Conservation (phyloP, 192 early-diverging fungal species). For the Umbelopsis ramanniana region DNA sequence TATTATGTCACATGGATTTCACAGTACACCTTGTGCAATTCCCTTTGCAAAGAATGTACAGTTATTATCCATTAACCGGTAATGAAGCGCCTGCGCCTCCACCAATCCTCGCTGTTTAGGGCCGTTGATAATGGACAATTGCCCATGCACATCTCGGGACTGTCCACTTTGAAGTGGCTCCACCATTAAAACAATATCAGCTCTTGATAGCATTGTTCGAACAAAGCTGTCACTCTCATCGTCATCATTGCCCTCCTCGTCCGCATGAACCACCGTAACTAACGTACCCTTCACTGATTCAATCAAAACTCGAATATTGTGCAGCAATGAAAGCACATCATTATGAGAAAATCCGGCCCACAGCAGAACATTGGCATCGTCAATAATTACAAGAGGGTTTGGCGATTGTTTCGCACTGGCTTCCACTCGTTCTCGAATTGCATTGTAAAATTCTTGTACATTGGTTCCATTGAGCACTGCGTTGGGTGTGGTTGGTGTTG, state of each 20-base stretch:
- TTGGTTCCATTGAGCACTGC: slow-evolving; percentile 29
- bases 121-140: slow-evolving; percentile 56
- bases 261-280: slow-evolving; percentile 57
- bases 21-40: slow-evolving; percentile 57
- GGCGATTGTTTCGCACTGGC: slow-evolving; percentile 8
- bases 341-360: slow-evolving; percentile 48
- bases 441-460: slow-evolving; percentile 44
- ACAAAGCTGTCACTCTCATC: slow-evolving; percentile 52
- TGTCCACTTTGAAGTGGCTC: slow-evolving; percentile 55
- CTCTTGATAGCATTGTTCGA: slow-evolving; percentile 48
- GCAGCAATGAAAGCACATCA: slow-evolving; percentile 46
- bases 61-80: slow-evolving; percentile 63
- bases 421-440: slow-evolving; percentile 33
- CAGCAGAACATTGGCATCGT: slow-evolving; percentile 56
- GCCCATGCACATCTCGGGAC: slow-evolving; percentile 61
- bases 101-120: slow-evolving; percentile 42
- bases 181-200: slow-evolving; percentile 55
- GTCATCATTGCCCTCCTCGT: slow-evolving; percentile 51
- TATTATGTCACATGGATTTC: slow-evolving; percentile 23
- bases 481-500: slow-evolving; percentile 36
- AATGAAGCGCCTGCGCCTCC: slow-evolving; percentile 53
- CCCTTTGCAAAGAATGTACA: slow-evolving; percentile 64
- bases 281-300: slow-evolving; percentile 53
- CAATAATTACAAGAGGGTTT: slow-evolving; percentile 52
- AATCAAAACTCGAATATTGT: slow-evolving; percentile 47